phyloP scores from a whole-genome alignment of 1,284 basidiomycete species.

The Leccinum fallax region DNA sequence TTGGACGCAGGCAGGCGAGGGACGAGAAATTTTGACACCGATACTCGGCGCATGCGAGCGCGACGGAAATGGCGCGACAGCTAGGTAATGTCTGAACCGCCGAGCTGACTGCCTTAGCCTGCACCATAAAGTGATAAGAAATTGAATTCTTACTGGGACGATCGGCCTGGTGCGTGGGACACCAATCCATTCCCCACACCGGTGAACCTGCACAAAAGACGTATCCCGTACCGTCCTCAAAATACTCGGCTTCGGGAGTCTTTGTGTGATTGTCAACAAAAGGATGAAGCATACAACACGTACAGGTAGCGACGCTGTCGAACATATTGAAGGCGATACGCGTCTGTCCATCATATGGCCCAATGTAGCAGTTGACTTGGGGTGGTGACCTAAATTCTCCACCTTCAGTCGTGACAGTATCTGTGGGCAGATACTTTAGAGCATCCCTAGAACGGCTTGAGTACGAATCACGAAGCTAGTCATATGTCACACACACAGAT shows the following conservation, averaged over 20 bases:
- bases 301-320: conserved; percentile 58
- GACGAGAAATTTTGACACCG: conserved; percentile 53
- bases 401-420: conserved; percentile 47
- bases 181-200: conserved; percentile 90
- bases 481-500: conserved; percentile 46
- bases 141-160: conserved; percentile 48
- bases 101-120: conserved; percentile 42
- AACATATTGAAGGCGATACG: conserved; percentile 55
- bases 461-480: conserved; percentile 7
- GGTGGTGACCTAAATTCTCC: conserved; percentile 52
- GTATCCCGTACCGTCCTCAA: conserved; percentile 47
- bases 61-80: conserved; percentile 76
- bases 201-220: conserved; percentile 84
- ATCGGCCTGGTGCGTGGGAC: conserved; percentile 71
- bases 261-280: neutral
- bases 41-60: conserved; percentile 59
- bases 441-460: conserved; percentile 47
- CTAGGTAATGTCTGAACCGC: conserved; percentile 72
- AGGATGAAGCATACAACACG: conserved; percentile 44
- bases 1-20: conserved; percentile 65
- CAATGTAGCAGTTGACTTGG: conserved; percentile 62
- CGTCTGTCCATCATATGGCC: conserved; percentile 56
- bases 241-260: conserved; percentile 41
- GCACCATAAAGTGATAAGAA: neutral
- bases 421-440: conserved; percentile 57